Evolutionary conservation across 176 grass and related monocot species (phyloP), one percentile per base, ranked within the genome.

Genomic region (Calamus simplicifolius): DNA sequence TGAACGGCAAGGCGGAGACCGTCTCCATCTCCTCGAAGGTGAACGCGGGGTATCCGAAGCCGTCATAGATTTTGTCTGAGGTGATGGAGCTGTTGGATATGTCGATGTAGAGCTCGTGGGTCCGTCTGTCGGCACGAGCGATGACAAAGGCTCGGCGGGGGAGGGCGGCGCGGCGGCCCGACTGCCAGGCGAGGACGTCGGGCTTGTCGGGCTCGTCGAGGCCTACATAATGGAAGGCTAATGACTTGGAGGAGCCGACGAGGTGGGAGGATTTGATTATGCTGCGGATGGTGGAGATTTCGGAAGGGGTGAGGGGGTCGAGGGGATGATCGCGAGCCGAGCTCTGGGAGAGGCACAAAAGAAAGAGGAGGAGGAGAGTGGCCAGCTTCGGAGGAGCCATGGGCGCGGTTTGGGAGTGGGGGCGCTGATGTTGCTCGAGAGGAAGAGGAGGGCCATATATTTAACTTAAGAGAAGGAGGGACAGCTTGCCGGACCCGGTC

Each of bases 151-250:
- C 77, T 6, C 53, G 73, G 2, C 77, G 63, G 14, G 35, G 49
- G 59, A 76, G 18, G 19, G 72, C 27, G 21, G 21, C 21, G 56
- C 8, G 25, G 19, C 4, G 18, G 1, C 8, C 25, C 6, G 27
- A 61, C 12, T 35, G 18, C 23, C 49, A 19, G 2, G 77, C 63
- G 8, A 87, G 58, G 51, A 87, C 57, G 49, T 78, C 73, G 2
- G 29, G 4, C 63, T 95, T 95, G 57, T 89, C 81, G 5, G 85
- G 85, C 69, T 95, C 89, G 69, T 95, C 85, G 50, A 95, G 89
- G 75, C 81, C 85, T 43, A 95, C 75, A 56, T 85, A 95, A 72
- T 95, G 83, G 77, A 87, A 84, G 77, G 73, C 52, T 19, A 83
- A 59, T 3, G 70, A 60, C 5, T 15, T 25, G 18, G 48, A 49